These are phyloP conservation scores for Beta lomatogona DNA, from an alignment of 179 eudicot species.

Conservation along the genomic window DNA sequence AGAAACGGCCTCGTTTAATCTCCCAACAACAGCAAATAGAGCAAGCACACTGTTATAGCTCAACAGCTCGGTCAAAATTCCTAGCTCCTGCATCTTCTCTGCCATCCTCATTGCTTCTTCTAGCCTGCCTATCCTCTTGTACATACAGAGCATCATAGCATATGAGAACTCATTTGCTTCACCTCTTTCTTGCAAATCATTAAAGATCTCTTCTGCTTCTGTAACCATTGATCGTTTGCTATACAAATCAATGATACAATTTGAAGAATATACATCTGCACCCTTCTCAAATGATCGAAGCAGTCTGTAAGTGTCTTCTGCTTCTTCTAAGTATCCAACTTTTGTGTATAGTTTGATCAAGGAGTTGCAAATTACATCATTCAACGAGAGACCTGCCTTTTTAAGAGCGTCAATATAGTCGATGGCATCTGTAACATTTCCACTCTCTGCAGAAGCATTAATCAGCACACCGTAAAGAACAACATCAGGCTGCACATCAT, in stretches of 20 bases:
- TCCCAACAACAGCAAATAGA: constrained; percentile 66
- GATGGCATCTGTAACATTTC: constrained; percentile 61
- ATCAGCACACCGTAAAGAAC: constrained; percentile 77
- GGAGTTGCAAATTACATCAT: constrained; percentile 66
- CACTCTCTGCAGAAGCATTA: constrained; percentile 77
- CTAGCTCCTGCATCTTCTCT: constrained; percentile 64
- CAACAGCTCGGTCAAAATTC: constrained; percentile 66
- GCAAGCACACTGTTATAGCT: constrained; percentile 80
- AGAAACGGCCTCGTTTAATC: constrained; percentile 57
- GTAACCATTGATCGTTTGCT: constrained; percentile 63
- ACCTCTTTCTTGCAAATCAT: constrained; percentile 47
- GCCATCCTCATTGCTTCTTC: constrained; percentile 63
- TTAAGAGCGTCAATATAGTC: constrained; percentile 49
- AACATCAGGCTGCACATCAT: constrained; percentile 66
- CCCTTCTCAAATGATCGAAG: constrained; percentile 54
- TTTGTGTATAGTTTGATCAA: constrained; percentile 81
- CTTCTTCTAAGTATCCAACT: constrained; percentile 78
- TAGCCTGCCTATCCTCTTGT: constrained; percentile 65
- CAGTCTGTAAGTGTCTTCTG: constrained; percentile 57
- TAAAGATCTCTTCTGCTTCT: constrained; percentile 70
- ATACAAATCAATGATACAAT: constrained; percentile 84
- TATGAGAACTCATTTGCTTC: constrained; percentile 86
- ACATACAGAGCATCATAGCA: constrained; percentile 91
- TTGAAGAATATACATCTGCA: constrained; percentile 65
- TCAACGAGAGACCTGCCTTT: constrained; percentile 52